Conservation (phyloP, 164 flowering plant species). For the Tetracentron sinense region DNA sequence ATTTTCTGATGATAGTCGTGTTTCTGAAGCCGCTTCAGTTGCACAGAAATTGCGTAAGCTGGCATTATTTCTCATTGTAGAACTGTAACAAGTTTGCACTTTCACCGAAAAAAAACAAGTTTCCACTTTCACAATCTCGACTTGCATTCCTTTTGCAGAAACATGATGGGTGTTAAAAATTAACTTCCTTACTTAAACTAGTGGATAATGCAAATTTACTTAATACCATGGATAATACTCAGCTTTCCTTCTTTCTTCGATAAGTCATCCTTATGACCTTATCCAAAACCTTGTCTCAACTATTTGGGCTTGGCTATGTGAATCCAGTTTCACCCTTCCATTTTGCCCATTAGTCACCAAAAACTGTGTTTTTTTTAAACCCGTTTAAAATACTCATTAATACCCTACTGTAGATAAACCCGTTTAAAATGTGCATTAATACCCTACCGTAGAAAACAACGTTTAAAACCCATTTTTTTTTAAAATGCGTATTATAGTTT, state of each 20-base stretch:
- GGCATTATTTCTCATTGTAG: neutral
- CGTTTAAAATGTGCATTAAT: too few species aligned
- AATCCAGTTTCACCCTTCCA: neutral
- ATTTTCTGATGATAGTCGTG: conserved; percentile 98
- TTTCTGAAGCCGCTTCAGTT: conserved; percentile 99
- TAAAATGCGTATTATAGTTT: too few species aligned
- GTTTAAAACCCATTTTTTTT: too few species aligned
- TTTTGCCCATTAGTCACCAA: too few species aligned
- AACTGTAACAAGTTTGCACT: too few species aligned
- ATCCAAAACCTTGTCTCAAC: neutral
- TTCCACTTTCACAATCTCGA: neutral
- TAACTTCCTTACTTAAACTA: neutral
- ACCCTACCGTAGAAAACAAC: too few species aligned
- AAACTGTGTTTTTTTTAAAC: too few species aligned
- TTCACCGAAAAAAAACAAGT: too few species aligned
- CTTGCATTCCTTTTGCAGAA: neutral
- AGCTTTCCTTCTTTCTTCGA: too few species aligned
- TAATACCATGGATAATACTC: too few species aligned
- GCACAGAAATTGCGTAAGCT: conserved; percentile 95
- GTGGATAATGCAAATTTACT: neutral
- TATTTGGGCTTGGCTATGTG: neutral
- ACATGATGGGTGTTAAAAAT: neutral
- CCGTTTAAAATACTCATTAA: too few species aligned
- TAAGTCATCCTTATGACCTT: neutral
- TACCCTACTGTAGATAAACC: too few species aligned